Evolutionary conservation across 108 stramenopile species (phyloP).

Genomic region (Cyclotella cryptica): DNA sequence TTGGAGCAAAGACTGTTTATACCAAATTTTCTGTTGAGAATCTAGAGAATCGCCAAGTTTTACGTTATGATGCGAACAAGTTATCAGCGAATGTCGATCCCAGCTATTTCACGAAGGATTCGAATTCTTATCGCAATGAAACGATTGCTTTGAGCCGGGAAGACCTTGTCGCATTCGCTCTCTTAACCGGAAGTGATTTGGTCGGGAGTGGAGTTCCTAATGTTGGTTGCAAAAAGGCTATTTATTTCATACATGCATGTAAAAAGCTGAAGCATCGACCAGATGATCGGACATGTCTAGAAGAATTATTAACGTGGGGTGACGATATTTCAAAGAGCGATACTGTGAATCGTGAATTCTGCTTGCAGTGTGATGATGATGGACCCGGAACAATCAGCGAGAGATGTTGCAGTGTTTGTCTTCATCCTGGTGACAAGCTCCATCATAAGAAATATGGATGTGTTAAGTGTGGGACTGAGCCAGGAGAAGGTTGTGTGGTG

Average conservation of each 20-base stretch:
- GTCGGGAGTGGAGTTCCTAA: conserved; percentile 70
- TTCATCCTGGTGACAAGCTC: conserved; percentile 68
- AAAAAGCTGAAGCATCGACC: conserved; percentile 59
- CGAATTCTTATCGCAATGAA: not conserved
- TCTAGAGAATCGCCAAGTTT: conserved; percentile 62
- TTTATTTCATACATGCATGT: conserved; percentile 75
- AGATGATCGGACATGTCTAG: conserved; percentile 56
- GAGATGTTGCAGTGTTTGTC: conserved; percentile 68
- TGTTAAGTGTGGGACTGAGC: conserved; percentile 72
- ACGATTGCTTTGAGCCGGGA: conserved; percentile 57
- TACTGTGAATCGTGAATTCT: conserved; percentile 2
- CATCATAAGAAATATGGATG: conserved; percentile 79
- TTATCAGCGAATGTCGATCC: conserved; percentile 44
- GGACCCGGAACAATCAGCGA: conserved; percentile 30
- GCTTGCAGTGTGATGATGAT: conserved; percentile 40
- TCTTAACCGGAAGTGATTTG: conserved; percentile 82
- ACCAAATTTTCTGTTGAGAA: conserved; percentile 91
- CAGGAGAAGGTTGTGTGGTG: conserved; percentile 73
- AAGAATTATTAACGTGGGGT: conserved; percentile 69
- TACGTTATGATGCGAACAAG: conserved; percentile 66
- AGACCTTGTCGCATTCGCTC: conserved; percentile 81
- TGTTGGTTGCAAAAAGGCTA: conserved; percentile 76
- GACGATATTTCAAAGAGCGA: conserved; percentile 21
- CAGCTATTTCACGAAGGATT: not conserved
- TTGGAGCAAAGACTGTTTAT: conserved; percentile 91